Evolutionary conservation across 768 basidiomycete species (phyloP), one percentile per base, ranked within the genome.

Genomic region (Tubosaeta brunneosetosa): DNA sequence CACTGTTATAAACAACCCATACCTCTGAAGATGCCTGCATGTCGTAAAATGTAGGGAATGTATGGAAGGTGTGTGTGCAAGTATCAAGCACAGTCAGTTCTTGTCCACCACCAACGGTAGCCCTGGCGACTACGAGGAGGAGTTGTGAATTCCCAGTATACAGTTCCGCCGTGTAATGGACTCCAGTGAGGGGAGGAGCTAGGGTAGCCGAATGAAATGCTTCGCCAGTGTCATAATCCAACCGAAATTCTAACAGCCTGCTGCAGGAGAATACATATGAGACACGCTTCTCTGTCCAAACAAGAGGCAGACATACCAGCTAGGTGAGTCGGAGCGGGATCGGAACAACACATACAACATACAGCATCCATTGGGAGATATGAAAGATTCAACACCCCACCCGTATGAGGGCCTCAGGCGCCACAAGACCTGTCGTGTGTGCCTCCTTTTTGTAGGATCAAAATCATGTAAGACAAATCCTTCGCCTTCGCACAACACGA

Each of bases 191-290:
- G 9, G 29, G 44, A 9, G 14, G 3, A 6, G 6, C 29, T 29
- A 29, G 9, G 29, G 29, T 29, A 29, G 29, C 29, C 9, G 50
- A 44, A 13, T 31, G 3, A 10, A 2, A 12, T 19, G 43, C 9
- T 17, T 55, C 29, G 12, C 47, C 46, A 3, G 46, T 51, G 19
- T 38, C 47, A 9, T 25, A 12, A n/a, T 47, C 11, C 42, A 59
- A 16, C 8, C 33, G n/a, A 16, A 55, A 46, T 17, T 55, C 50
- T 0, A 42, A 8, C 2, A 58, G 2, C 1, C 36, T 27, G 45
- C 56, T 50, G 47, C 31, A 9, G 13, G 2, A 43, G 19, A 8
- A 29, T n/a, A 6, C 29, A 29, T 29, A 6, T 14, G 29, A 9
- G 9, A 22, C 6, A 29, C 9, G 29, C 9, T 29, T 29, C 4